These are phyloP conservation scores for Camelina neglecta DNA, from an alignment of 345 rosid species.

Conservation along the genomic window DNA sequence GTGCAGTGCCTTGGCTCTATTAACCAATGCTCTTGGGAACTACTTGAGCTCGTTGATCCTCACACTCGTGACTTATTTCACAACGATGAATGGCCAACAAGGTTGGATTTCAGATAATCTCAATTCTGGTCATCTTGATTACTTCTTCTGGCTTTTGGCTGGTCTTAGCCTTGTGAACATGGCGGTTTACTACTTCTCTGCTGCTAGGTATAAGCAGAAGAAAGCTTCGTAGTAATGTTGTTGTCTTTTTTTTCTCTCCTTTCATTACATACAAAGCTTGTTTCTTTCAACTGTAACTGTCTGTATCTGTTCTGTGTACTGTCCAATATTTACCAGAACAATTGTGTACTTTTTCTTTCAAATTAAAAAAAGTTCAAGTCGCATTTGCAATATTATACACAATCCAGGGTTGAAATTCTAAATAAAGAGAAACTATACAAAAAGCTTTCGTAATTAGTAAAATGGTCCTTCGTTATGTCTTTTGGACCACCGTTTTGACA, in stretches of 20 bases:
- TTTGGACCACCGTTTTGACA: no score
- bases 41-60: slow-evolving; percentile 87
- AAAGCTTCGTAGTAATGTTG: slow-evolving; percentile 46
- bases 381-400: slow-evolving; percentile 22
- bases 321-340: not conserved
- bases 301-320: slow-evolving; percentile 10
- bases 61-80: slow-evolving; percentile 71
- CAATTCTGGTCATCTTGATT: slow-evolving; percentile 89
- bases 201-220: slow-evolving; percentile 77
- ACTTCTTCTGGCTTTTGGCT: slow-evolving; percentile 92
- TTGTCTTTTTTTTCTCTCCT: not conserved
- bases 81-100: slow-evolving; percentile 58
- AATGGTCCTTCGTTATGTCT: no score
- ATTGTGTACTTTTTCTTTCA: slow-evolving; percentile 30
- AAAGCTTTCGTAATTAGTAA: no score
- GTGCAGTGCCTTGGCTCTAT: slow-evolving; percentile 77
- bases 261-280: slow-evolving; percentile 28
- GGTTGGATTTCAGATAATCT: slow-evolving; percentile 96
- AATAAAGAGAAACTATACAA: no score
- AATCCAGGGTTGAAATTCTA: not conserved
- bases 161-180: slow-evolving; percentile 74
- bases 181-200: slow-evolving; percentile 65
- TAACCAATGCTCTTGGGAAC: slow-evolving; percentile 77
- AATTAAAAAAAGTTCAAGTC: slow-evolving; percentile 12
- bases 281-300: slow-evolving; percentile 20